Base-by-base conservation (phyloP, 495 filamentous ascomycete species). In the Endocarpon pusillum region DNA sequence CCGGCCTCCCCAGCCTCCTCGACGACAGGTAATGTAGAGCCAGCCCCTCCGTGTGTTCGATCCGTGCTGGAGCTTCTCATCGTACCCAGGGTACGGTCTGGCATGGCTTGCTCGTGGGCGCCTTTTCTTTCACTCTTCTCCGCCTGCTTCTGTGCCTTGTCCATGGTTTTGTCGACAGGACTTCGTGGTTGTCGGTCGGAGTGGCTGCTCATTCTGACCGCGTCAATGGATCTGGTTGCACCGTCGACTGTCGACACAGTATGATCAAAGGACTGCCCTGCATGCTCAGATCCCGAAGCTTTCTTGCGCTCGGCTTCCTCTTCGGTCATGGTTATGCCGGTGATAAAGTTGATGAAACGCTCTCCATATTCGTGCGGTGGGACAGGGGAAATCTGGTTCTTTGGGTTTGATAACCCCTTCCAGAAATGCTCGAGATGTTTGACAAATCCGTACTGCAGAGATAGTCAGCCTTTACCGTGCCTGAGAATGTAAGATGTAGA, bases 331-430 rank as follows among this genome's bases (percentile, higher is more conserved):
- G 87, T 94, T 45, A 91, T 77, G 27, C 77, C 73, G 11, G 71
- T 71, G 46, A 99, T 93, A 54, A 99, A 99, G 37, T 78, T 75
- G 44, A 92, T 67, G 51, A 99, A 99, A 2, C 89, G 77, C 27
- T 96, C 83, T 10, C 91, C 91, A 39, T 99, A 99, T 18, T 75
- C 66, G 27, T 86, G 73, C 0, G 89, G 85, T 0, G 87, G 81
- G n/a, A 94, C 76, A 1, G 91, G 83, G 2, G 86, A 94, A 25
- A 99, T 94, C 42, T 92, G 76, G 17, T 66, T 67, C 42, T 81
- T 75, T 47, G 83, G 72, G 45, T 73, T 63, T 5, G 75, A 80
- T 27, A 94, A 62, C 20, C 91, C 86, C 57, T 96, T 94, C 75
- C 82, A 81, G 54, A 94, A 86, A 52, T 92, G 70, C 53, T 94